phyloP scores from a whole-genome alignment of 768 basidiomycete species.

The Symmetrospora coprosmae region DNA sequence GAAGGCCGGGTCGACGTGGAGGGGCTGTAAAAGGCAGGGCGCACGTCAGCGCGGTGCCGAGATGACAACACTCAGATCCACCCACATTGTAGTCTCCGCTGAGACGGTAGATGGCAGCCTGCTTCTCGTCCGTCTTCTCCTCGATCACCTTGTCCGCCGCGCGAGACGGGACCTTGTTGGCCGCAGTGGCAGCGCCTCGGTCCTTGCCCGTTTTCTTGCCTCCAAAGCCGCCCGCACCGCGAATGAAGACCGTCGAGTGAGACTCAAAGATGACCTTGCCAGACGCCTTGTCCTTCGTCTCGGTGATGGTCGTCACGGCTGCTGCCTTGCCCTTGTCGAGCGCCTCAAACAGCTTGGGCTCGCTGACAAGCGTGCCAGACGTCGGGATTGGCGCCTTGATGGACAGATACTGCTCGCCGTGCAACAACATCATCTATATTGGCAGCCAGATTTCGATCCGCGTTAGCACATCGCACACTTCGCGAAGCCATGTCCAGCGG shows the following conservation, averaged over 20 bases:
- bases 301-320: conserved; percentile 61
- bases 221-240: conserved; percentile 90
- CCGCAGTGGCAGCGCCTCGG: conserved; percentile 72
- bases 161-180: conserved; percentile 65
- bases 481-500: not conserved
- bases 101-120: conserved; percentile 83
- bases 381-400: conserved; percentile 75
- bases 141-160: conserved; percentile 71
- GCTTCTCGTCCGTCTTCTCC: conserved; percentile 65
- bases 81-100: conserved; percentile 89
- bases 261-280: conserved; percentile 80
- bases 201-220: conserved; percentile 75
- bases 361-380: conserved; percentile 59
- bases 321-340: conserved; percentile 64
- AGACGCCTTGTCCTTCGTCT: conserved; percentile 63
- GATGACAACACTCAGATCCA: no score
- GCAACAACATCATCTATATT: conserved; percentile 74
- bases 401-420: conserved; percentile 88
- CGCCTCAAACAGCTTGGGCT: conserved; percentile 49
- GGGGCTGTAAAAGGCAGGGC: no score
- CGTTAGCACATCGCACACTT: not conserved
- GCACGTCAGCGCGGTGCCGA: no score
- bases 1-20: conserved; percentile 76
- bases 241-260: conserved; percentile 77
- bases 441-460: not conserved